These are phyloP conservation scores for Sphaerobolus stellatus DNA, from an alignment of 1,284 basidiomycete genomes.

Conservation along the genomic window DNA sequence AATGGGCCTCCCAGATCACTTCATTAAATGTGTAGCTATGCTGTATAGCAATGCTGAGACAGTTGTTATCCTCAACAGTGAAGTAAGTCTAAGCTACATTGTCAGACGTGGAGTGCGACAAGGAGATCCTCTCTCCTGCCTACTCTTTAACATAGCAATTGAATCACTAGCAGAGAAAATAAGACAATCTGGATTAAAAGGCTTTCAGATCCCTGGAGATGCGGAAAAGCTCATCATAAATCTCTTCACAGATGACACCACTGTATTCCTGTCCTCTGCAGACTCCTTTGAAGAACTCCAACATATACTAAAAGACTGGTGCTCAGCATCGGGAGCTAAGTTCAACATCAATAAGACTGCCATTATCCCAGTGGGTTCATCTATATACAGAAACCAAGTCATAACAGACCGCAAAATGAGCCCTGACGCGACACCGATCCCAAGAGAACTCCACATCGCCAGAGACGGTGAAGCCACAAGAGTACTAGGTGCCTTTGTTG, in stretches of 20 bases:
- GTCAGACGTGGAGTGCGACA: conserved; percentile 30
- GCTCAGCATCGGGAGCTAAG: neutral
- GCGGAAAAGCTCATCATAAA: neutral
- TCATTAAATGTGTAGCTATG: conserved; percentile 19
- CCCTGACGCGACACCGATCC: neutral
- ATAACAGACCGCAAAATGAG: neutral
- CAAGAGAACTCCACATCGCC: neutral
- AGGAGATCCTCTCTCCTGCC: conserved; percentile 19
- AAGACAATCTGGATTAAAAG: neutral
- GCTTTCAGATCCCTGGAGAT: neutral
- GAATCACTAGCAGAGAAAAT: neutral
- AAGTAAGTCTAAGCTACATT: conserved; percentile 16
- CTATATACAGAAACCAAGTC: neutral
- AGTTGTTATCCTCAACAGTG: conserved; percentile 28
- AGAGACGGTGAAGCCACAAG: neutral
- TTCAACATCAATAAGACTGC: neutral
- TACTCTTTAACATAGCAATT: neutral
- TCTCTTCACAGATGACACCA: neutral
- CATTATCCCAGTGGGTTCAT: neutral
- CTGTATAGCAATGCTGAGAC: conserved; percentile 27
- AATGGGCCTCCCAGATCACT: conserved; percentile 20
- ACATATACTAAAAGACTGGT: neutral
- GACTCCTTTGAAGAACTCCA: neutral
- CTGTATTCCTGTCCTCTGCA: neutral
- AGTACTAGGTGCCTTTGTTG: neutral